Evolutionary conservation across 106 monocot species (phyloP).

Genomic region (Dactylorhiza incarnata): DNA sequence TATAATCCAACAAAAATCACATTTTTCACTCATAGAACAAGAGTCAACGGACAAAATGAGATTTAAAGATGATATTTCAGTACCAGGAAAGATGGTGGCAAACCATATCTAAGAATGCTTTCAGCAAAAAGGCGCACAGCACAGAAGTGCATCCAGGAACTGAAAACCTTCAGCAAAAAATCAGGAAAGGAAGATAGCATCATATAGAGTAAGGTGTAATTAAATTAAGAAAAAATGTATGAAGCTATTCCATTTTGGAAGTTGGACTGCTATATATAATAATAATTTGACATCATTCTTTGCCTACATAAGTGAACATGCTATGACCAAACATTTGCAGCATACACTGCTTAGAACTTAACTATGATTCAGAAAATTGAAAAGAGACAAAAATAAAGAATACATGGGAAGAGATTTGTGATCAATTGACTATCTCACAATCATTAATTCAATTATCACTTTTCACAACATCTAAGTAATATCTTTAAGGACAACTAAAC

Average conservation of each 20-base stretch:
- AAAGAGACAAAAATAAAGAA: too few species aligned
- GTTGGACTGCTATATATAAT: neutral
- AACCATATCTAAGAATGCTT: constrained; percentile 97
- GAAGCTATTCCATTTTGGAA: neutral
- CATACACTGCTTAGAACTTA: neutral
- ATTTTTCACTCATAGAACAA: neutral
- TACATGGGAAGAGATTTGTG: neutral
- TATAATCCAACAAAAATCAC: constrained; percentile 3
- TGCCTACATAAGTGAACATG: neutral
- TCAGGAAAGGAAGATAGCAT: neutral
- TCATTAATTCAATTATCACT: neutral
- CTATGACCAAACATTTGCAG: neutral
- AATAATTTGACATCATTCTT: neutral
- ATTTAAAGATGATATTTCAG: neutral
- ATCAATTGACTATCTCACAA: neutral
- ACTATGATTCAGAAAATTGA: neutral
- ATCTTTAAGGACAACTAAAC: neutral
- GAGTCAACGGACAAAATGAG: neutral
- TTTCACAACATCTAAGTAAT: neutral
- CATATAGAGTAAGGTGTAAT: neutral
- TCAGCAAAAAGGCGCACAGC: constrained; percentile 85
- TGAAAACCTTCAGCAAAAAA: constrained; percentile 63
- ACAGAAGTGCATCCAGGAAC: constrained; percentile 99
- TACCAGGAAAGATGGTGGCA: constrained; percentile 93
- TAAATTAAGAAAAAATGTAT: neutral